Evolutionary conservation across 345 rosid genomes (phyloP).

Genomic region (Toxicodendron radicans): DNA sequence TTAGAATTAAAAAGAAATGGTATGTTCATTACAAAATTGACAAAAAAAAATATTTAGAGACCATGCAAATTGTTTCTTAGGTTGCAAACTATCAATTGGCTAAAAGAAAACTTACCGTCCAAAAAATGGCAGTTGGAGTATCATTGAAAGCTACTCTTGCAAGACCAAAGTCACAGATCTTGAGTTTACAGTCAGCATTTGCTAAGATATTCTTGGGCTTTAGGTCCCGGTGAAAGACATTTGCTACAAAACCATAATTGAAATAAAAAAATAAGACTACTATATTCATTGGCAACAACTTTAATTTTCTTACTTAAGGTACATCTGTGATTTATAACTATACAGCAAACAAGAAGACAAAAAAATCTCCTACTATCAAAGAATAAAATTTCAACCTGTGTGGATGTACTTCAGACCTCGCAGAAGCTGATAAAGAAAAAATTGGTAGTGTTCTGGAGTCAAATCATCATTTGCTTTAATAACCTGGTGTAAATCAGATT

Average conservation of each 20-base stretch:
- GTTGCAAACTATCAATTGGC: background rate
- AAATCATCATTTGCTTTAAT: conserved; percentile 93
- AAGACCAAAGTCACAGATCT: conserved; percentile 98
- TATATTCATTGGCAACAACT: background rate
- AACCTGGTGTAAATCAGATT: conserved; percentile 90
- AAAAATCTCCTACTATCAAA: background rate
- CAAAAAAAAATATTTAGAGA: conserved; percentile 1
- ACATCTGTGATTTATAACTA: background rate
- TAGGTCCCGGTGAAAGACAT: conserved; percentile 91
- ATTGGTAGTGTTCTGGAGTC: conserved; percentile 88
- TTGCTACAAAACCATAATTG: conserved; percentile 45
- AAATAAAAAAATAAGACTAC: conserved; percentile 5
- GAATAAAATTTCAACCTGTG: conserved; percentile 56
- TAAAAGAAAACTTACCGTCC: conserved; percentile 62
- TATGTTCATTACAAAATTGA: background rate
- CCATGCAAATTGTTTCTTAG: background rate
- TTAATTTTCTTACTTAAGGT: background rate
- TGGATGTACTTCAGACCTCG: conserved; percentile 93
- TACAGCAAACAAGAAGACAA: background rate
- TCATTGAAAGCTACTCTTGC: conserved; percentile 95
- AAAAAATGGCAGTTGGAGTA: conserved; percentile 90
- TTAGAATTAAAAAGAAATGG: conserved; percentile 11
- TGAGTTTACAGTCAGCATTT: conserved; percentile 93
- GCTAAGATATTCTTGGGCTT: conserved; percentile 95
- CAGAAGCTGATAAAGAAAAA: conserved; percentile 91